Base-by-base conservation (phyloP, 305 asterid genomes). In the Solanum hybrid region DNA sequence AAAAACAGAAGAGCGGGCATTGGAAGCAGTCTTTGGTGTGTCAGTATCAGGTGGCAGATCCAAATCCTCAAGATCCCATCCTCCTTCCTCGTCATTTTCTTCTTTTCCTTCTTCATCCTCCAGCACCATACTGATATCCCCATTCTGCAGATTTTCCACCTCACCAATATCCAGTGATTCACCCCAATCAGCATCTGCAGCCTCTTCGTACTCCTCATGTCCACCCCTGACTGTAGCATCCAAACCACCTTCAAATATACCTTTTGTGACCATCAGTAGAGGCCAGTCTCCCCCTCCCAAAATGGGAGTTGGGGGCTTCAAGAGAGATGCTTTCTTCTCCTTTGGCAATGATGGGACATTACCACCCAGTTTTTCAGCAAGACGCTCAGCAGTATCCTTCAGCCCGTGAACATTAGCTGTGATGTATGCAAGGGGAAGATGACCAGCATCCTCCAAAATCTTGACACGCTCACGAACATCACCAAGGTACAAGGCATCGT, bases 221-320 rank as follows among this genome's bases (percentile, higher is more conserved):
- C 87, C 94, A 10, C 91, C 93, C 71, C 89, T 88, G 78, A 90
- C 93, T 5, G 91, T 66, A 88, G 91, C 93, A 77, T 94, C 96
- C 46, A 94, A 94, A 71, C 94, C 94, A 40, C 98, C 97, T 90
- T 94, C 95, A n/a, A 96, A 95, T 85, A 95, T 93, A 69, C 97
- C 96, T 92, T 90, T 94, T 80, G 94, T 94, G 71, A 96, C 99
- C 98, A 94, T 95, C 89, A 95, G 91, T 89, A 95, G 88, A 35
- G 99, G 99, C 99, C 99, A 96, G 90, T 96, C 98, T 86, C 95
- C 96, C 80, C 96, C 97, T 34, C 94, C 95, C 26, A 93, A 88
- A n/a, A 95, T 93, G 7, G 98, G 96, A 84, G 90, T 93, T 11
- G 98, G 99, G 80, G 99, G 99, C 38, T 94, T 92, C 93, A 96